phyloP scores from a whole-genome alignment of 495 filamentous ascomycete species.

The Apodospora peruviana region DNA sequence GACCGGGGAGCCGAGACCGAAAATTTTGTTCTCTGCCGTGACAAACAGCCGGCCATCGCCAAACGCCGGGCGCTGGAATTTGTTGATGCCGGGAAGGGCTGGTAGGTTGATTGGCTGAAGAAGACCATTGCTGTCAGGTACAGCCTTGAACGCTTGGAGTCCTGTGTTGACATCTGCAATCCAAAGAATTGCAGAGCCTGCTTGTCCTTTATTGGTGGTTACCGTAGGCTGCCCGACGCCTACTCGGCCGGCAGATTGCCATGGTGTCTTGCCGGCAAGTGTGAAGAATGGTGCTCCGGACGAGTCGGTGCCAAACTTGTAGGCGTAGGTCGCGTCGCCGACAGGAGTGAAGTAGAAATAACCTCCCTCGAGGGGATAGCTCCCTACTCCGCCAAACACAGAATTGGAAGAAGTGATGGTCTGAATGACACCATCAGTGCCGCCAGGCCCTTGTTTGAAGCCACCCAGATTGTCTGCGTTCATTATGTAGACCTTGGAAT shows the following conservation, averaged over 20 bases:
- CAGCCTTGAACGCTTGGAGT: constrained; percentile 32
- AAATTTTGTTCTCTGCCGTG: constrained; percentile 29
- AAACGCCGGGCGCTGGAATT: constrained; percentile 45
- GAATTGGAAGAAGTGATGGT: constrained; percentile 30
- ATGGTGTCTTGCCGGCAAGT: constrained; percentile 26
- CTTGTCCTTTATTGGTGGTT: constrained; percentile 35
- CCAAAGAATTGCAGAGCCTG: constrained; percentile 33
- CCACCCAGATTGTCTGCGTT: constrained; percentile 45
- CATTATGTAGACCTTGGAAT: constrained; percentile 42
- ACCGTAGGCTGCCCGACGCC: constrained; percentile 36
- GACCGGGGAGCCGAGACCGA: constrained; percentile 39
- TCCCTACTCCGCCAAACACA: constrained; percentile 42
- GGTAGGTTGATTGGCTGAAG: constrained; percentile 33
- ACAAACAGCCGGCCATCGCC: constrained; percentile 42
- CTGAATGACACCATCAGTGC: constrained; percentile 38
- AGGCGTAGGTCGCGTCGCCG: constrained; percentile 21
- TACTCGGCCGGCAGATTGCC: constrained; percentile 31
- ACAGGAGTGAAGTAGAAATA: constrained; percentile 43
- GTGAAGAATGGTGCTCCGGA: constrained; percentile 33
- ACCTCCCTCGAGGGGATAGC: constrained; percentile 43
- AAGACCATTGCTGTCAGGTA: constrained; percentile 31
- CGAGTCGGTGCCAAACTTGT: constrained; percentile 31
- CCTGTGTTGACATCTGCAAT: constrained; percentile 31
- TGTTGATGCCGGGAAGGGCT: constrained; percentile 32
- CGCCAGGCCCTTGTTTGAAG: constrained; percentile 37